phyloP scores from a whole-genome alignment of 257 asterid genomes.

The Verbena officinalis region DNA sequence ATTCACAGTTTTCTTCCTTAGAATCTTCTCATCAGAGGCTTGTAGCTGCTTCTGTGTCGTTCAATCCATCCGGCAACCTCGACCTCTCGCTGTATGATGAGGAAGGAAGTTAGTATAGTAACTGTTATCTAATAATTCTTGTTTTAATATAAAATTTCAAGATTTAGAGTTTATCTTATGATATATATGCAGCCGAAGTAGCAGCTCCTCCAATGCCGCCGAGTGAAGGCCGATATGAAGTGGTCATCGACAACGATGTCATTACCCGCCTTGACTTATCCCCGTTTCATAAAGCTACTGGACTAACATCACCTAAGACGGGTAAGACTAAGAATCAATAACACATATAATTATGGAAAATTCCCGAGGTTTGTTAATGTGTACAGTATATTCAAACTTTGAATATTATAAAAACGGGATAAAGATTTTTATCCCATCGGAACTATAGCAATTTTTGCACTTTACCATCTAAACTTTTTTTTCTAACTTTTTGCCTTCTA shows the following conservation, averaged over 20 bases:
- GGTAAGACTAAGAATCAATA: conserved; percentile 50
- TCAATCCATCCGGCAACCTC: conserved; percentile 74
- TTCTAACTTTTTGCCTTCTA: too few relatives aligned
- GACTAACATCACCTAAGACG: conserved; percentile 44
- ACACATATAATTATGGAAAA: too few relatives aligned
- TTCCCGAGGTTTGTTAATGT: too few relatives aligned
- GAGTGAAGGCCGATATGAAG: conserved; percentile 66
- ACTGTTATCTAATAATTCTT: too few relatives aligned
- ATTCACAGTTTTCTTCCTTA: conserved; percentile 15
- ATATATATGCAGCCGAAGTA: conserved; percentile 42
- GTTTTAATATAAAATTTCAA: too few relatives aligned
- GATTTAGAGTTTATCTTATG: background rate
- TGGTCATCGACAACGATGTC: conserved; percentile 62
- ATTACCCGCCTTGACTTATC: conserved; percentile 57
- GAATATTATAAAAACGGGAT: too few relatives aligned
- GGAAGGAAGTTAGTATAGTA: conserved; percentile 35
- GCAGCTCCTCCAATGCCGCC: conserved; percentile 79
- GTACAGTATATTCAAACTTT: too few relatives aligned
- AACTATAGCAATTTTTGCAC: too few relatives aligned
- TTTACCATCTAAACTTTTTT: too few relatives aligned
- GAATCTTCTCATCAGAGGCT: conserved; percentile 38
- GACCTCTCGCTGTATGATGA: conserved; percentile 72
- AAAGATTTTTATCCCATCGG: too few relatives aligned
- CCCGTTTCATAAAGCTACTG: conserved; percentile 60
- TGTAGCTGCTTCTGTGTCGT: conserved; percentile 54